These are phyloP conservation scores for Hericium rajendrae DNA, from an alignment of 768 basidiomycete genomes.

Conservation along the genomic window DNA sequence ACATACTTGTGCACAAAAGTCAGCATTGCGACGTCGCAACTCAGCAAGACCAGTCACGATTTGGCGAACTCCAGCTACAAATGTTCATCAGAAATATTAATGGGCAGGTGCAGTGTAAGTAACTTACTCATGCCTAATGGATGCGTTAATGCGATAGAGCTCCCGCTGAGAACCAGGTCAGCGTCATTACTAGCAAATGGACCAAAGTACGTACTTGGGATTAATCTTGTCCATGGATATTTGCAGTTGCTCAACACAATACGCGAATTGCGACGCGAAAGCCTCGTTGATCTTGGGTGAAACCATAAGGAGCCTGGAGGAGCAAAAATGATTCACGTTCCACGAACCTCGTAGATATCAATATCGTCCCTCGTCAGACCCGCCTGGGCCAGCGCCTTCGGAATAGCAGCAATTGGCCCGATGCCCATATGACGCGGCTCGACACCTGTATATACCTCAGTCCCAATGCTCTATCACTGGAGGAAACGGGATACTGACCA, in stretches of 20 bases:
- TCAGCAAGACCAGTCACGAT: conserved; percentile 84
- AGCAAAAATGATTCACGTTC: background rate
- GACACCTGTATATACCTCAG: conserved; percentile 38
- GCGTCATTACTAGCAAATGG: background rate
- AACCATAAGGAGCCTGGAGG: background rate
- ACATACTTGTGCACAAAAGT: conserved; percentile 78
- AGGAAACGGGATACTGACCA: conserved; percentile 33
- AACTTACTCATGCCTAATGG: conserved; percentile 75
- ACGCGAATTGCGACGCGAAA: conserved; percentile 90
- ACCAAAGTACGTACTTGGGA: conserved; percentile 50
- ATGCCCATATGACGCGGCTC: conserved; percentile 76
- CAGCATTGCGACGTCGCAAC: conserved; percentile 56
- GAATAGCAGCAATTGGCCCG: conserved; percentile 61
- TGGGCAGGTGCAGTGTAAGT: conserved; percentile 8
- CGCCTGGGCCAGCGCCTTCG: conserved; percentile 50
- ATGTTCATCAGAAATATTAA: background rate
- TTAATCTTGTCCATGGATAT: conserved; percentile 79
- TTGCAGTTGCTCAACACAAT: conserved; percentile 74
- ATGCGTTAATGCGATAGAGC: conserved; percentile 77
- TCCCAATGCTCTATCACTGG: background rate
- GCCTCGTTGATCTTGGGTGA: conserved; percentile 71
- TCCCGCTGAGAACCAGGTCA: conserved; percentile 43
- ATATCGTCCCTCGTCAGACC: conserved; percentile 65
- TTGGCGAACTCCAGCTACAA: conserved; percentile 71
- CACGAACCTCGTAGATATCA: conserved; percentile 60